These are phyloP conservation scores for Raffaelea arxii DNA, from an alignment of 2,329 filamentous ascomycete species.

Conservation along the genomic window DNA sequence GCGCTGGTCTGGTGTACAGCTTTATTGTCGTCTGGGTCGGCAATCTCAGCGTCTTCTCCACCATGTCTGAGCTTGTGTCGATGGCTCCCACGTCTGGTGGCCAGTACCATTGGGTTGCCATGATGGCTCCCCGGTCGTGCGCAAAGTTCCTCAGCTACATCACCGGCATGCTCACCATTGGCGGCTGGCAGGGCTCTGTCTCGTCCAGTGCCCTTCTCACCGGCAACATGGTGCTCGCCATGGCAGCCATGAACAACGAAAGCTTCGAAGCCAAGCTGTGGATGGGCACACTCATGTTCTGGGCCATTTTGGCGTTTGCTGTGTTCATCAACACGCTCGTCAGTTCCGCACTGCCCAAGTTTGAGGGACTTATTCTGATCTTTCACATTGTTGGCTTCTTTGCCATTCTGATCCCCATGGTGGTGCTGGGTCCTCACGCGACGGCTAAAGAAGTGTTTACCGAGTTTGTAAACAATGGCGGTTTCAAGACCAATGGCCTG, in stretches of 20 bases:
- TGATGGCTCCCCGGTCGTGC: constrained; percentile 35
- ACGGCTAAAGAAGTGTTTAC: constrained; percentile 27
- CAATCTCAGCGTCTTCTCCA: constrained; percentile 30
- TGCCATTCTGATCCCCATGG: constrained; percentile 18
- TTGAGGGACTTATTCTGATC: constrained; percentile 39
- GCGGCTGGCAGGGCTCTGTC: constrained; percentile 33
- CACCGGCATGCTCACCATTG: constrained; percentile 39
- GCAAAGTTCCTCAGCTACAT: constrained; percentile 47
- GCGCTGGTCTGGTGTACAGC: constrained; percentile 42
- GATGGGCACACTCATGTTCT: constrained; percentile 39
- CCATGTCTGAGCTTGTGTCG: constrained; percentile 31
- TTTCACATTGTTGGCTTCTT: constrained; percentile 39
- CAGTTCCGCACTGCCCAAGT: constrained; percentile 35
- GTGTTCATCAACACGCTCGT: constrained; percentile 41
- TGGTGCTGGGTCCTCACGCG: constrained; percentile 16
- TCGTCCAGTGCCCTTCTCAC: constrained; percentile 31
- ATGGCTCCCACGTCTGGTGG: constrained; percentile 42
- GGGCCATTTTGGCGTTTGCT: constrained; percentile 33
- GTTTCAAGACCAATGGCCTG: constrained; percentile 33
- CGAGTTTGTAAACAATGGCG: constrained; percentile 36
- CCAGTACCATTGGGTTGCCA: constrained; percentile 52
- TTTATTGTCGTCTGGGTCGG: constrained; percentile 38
- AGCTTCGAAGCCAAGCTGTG: constrained; percentile 30
- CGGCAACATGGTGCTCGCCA: constrained; percentile 37
- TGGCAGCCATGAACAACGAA: constrained; percentile 30